Conservation (phyloP, 2,329 filamentous ascomycete genomes). For the Magnaporthiopsis poae region DNA sequence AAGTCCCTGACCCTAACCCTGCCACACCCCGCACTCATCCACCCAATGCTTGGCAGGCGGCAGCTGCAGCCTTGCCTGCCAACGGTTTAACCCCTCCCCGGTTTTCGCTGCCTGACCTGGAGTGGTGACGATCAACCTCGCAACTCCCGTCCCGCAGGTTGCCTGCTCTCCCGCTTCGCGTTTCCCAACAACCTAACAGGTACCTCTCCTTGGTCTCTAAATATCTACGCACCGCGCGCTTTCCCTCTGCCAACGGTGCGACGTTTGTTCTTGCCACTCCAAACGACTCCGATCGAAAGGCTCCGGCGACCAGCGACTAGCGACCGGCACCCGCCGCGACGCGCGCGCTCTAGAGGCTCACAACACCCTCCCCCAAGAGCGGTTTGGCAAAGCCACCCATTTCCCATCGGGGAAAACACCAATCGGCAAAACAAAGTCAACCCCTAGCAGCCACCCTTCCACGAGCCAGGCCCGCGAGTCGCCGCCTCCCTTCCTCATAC, state of each 20-base stretch:
- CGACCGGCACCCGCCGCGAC: no score
- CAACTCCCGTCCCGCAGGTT: neutral
- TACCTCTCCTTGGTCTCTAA: neutral
- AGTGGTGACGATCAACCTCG: neutral
- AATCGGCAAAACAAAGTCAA: no score
- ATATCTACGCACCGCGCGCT: neutral
- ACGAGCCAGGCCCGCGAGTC: neutral
- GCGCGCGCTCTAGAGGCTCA: neutral
- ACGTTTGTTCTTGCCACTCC: neutral
- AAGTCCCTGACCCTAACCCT: neutral
- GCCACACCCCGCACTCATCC: neutral
- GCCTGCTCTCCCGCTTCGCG: no score
- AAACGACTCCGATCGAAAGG: neutral
- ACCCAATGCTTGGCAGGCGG: neutral
- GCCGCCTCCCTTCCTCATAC: no score
- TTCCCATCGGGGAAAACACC: neutral
- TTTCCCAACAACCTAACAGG: no score
- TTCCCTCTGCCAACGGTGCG: neutral
- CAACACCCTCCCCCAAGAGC: no score
- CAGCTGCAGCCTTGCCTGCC: neutral
- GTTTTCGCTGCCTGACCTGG: neutral
- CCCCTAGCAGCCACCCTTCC: no score
- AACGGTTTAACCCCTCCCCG: neutral
- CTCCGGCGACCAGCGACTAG: neutral
- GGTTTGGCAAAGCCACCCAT: neutral